Base-by-base conservation (phyloP, 495 filamentous ascomycete species). In the Penicillium coffeae region DNA sequence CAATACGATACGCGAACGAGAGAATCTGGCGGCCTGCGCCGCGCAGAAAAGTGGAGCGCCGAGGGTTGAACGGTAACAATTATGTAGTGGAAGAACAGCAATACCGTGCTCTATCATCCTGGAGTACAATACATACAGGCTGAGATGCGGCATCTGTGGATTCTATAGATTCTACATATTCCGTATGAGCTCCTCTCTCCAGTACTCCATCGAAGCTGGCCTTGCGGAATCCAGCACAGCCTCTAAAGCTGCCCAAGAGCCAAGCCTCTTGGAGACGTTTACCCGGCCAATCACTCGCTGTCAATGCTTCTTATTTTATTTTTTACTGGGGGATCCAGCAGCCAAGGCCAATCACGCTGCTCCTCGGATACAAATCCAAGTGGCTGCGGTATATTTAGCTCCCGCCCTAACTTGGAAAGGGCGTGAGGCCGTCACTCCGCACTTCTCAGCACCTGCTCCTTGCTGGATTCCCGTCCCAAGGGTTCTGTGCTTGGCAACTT, bases 11-110 rank as follows among this genome's bases (percentile, higher is more conserved):
- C n/a, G n/a, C n/a, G n/a, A n/a, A n/a, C n/a, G n/a, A n/a, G n/a
- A n/a, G n/a, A 51, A 66, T 63, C 63, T 55, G 62, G 64, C 64
- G 64, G 59, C 48, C 49, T 59, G 59, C 58, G 54, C 65, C 62
- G 58, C 60, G 50, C 14, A 38, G 41, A 56, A 55, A 54, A 59
- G 63, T 64, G 65, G 63, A 61, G 37, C 56, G 36, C 35, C 13
- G 52, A 45, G 45, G n/a, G 42, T 39, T 46, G 45, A 45, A 38
- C 37, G 34, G 48, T 19, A 48, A 32, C 14, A 22, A 47, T 37
- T 20, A 19, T 39, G 22, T 21, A 21, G 40, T 42, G 38, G 16
- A 20, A 40, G 18, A 40, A 40, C 16, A 40, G 2, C 38, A 40
- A 40, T 16, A 16, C 38, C 18, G 15, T 16, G 21, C n/a, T n/a